Conservation (phyloP, 108 stramenopile genomes). For the Fragilariopsis cylindrus region DNA sequence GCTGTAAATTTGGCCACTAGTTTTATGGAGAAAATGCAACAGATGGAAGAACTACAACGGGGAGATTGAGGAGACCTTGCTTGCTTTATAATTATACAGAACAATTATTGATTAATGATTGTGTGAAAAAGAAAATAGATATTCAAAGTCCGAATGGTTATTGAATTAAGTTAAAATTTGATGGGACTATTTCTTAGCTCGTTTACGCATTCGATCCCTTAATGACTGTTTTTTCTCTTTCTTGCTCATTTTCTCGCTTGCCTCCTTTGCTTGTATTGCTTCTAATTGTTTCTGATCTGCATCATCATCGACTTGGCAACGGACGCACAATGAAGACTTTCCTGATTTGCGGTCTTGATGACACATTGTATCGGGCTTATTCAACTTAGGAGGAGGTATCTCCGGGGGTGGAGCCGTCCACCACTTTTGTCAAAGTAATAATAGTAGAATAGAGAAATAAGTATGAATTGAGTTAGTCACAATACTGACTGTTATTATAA, state of each 20-base stretch:
- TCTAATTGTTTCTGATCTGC: constrained; percentile 49
- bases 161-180: too few relatives aligned
- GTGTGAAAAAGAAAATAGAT: too few relatives aligned
- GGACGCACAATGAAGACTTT: constrained; percentile 57
- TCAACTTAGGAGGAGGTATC: constrained; percentile 54
- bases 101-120: too few relatives aligned
- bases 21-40: constrained; percentile 32
- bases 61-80: neutral
- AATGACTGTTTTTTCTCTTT: constrained; percentile 33
- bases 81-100: too few relatives aligned
- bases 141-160: too few relatives aligned
- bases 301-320: constrained; percentile 74
- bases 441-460: too few relatives aligned
- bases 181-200: constrained; percentile 25
- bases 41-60: neutral
- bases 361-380: constrained; percentile 72
- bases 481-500: too few relatives aligned
- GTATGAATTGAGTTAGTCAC: too few relatives aligned
- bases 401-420: constrained; percentile 59
- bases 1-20: constrained; percentile 38
- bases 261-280: constrained; percentile 48
- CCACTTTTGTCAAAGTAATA: neutral
- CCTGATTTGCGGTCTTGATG: constrained; percentile 61
- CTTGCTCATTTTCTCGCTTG: constrained; percentile 52
- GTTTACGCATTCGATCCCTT: constrained; percentile 56